These are phyloP conservation scores for Straminergon stramineum DNA, from an alignment of 225 moss, liverwort and hornwort genomes.

Conservation along the genomic window DNA sequence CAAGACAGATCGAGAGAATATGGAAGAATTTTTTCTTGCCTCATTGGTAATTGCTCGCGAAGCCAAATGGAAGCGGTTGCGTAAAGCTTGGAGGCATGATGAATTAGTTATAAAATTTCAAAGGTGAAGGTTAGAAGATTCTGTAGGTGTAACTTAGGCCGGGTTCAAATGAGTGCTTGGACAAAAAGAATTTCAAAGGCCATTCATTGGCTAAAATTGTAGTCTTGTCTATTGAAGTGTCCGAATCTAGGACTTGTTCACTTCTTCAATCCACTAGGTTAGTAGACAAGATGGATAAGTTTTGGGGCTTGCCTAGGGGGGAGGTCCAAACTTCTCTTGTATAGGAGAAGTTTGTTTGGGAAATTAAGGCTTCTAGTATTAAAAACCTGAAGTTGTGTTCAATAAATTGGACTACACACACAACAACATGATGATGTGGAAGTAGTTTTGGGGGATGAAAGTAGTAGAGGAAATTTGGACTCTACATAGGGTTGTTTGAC, in stretches of 20 bases:
- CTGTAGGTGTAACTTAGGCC: fast-evolving
- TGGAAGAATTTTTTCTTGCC: background rate
- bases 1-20: too few species aligned
- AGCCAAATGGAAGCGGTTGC: background rate
- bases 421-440: fast-evolving
- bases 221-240: background rate
- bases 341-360: fast-evolving
- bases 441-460: background rate
- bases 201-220: background rate
- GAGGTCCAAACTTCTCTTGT: background rate
- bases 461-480: too few species aligned
- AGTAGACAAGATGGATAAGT: background rate
- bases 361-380: fast-evolving
- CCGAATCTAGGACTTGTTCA: fast-evolving
- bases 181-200: too few species aligned
- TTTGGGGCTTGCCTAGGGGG: background rate
- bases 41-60: too few species aligned
- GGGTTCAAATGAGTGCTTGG: fast-evolving
- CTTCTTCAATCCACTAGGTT: fast-evolving
- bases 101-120: background rate
- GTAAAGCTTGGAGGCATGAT: background rate
- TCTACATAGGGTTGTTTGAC: too few species aligned
- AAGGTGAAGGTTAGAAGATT: background rate
- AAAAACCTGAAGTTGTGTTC: fast-evolving
- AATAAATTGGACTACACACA: fast-evolving